Evolutionary conservation across 805 yeast genomes (phyloP).

Genomic region (Wickerhamomyces tratensis): DNA sequence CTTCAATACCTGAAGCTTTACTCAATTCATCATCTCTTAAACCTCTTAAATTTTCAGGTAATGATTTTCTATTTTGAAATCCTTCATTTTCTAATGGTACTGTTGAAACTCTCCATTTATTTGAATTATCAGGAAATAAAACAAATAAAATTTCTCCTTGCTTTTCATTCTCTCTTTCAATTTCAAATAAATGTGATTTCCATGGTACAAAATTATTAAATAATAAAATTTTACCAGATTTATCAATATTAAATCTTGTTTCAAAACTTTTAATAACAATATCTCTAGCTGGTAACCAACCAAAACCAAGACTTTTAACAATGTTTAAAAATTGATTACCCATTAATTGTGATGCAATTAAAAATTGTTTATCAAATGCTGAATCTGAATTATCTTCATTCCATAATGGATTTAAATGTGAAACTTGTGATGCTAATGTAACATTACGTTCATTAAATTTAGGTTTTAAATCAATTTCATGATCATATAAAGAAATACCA

Average conservation of each 20-base stretch:
- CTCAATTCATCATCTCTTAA: slow-evolving; percentile 79
- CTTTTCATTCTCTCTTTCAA: slow-evolving; percentile 53
- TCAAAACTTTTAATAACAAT: slow-evolving; percentile 66
- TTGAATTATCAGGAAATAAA: slow-evolving; percentile 65
- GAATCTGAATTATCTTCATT: slow-evolving; percentile 56
- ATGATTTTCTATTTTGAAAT: slow-evolving; percentile 76
- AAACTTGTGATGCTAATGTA: slow-evolving; percentile 68
- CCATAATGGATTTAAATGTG: slow-evolving; percentile 83
- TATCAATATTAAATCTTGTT: slow-evolving; percentile 46
- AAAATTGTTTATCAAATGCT: slow-evolving; percentile 57
- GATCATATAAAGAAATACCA: slow-evolving; percentile 68
- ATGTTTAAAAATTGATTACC: slow-evolving; percentile 67
- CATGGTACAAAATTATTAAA: slow-evolving; percentile 82
- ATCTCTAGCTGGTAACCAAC: slow-evolving; percentile 87
- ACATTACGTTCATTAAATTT: slow-evolving; percentile 65
- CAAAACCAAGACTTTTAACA: slow-evolving; percentile 62
- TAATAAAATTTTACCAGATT: slow-evolving; percentile 64
- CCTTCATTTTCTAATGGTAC: slow-evolving; percentile 75
- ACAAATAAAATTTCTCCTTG: slow-evolving; percentile 62
- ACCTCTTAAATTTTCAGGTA: slow-evolving; percentile 95
- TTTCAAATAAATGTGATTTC: slow-evolving; percentile 81
- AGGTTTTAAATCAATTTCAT: slow-evolving; percentile 34
- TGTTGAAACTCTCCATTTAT: slow-evolving; percentile 81
- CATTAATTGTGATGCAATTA: slow-evolving; percentile 69
- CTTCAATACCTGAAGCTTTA: slow-evolving; percentile 68